Evolutionary conservation across 176 grass and related monocot genomes (phyloP).

Genomic region (Triticum urartu): DNA sequence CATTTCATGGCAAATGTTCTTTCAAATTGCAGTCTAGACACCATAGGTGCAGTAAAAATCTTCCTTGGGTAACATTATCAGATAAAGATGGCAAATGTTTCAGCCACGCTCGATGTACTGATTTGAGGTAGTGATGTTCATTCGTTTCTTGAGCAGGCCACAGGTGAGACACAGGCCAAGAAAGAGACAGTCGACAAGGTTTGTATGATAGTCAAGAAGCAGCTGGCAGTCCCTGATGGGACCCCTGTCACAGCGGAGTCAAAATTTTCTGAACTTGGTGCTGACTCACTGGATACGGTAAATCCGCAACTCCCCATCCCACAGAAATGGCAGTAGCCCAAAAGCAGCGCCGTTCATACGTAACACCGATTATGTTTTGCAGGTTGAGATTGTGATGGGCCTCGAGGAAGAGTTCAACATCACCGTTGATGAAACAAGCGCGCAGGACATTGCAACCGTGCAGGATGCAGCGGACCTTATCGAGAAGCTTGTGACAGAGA

Average conservation of each 20-base stretch:
- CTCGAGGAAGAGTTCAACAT: conserved; percentile 58
- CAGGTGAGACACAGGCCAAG: conserved; percentile 46
- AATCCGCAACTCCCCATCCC: not conserved
- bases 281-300: conserved; percentile 77
- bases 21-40: not conserved
- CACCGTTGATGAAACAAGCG: conserved; percentile 49
- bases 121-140: not conserved
- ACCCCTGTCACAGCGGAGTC: conserved; percentile 44
- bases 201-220: conserved; percentile 62
- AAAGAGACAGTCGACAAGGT: conserved; percentile 69
- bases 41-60: not conserved
- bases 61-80: not conserved
- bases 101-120: not conserved
- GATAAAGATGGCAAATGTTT: conserved; percentile 13
- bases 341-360: not conserved
- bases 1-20: not conserved
- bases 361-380: not conserved
- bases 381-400: conserved; percentile 73
- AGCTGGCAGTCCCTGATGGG: conserved; percentile 48
- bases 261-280: conserved; percentile 65
- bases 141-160: conserved; percentile 45
- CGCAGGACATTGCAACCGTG: conserved; percentile 52
- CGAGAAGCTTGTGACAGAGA: conserved; percentile 52
- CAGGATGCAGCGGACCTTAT: conserved; percentile 61
- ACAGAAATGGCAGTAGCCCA: not conserved